These are phyloP conservation scores for Talaromyces sp. DNA, from an alignment of 2,329 filamentous ascomycete species.

Conservation along the genomic window DNA sequence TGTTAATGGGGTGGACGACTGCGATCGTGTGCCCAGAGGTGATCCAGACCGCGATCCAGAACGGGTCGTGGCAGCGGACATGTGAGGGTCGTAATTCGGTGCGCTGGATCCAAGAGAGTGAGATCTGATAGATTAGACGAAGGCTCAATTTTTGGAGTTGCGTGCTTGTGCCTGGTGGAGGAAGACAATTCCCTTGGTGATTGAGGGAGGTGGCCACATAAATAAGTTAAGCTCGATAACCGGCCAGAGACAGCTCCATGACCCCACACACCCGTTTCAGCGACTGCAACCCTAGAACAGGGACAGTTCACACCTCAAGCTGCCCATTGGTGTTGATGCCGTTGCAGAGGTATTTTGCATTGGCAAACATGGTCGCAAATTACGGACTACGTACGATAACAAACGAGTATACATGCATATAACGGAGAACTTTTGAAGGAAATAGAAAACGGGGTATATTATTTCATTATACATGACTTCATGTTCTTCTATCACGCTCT, in stretches of 20 bases:
- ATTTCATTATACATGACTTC: conserved; percentile 2
- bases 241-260: not conserved
- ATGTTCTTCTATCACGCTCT: not conserved
- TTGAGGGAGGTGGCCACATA: not conserved
- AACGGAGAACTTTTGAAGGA: not conserved
- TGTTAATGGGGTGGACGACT: conserved; percentile 1
- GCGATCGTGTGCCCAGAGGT: conserved; percentile 9
- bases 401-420: not conserved
- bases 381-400: not conserved
- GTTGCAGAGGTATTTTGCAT: not conserved
- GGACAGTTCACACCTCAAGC: not conserved
- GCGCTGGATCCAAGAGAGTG: not conserved
- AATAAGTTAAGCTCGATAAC: not conserved
- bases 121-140: not conserved
- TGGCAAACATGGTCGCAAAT: not conserved
- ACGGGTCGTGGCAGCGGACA: conserved; percentile 10
- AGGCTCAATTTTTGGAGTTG: not conserved
- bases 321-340: not conserved
- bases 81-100: not conserved
- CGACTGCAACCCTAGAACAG: not conserved
- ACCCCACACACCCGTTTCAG: not conserved
- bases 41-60: conserved; percentile 10
- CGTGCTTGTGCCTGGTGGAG: not conserved
- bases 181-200: not conserved
- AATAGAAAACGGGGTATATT: not conserved